These are phyloP conservation scores for Botrytis fragariae DNA, from an alignment of 2,329 filamentous ascomycete species.

Conservation along the genomic window DNA sequence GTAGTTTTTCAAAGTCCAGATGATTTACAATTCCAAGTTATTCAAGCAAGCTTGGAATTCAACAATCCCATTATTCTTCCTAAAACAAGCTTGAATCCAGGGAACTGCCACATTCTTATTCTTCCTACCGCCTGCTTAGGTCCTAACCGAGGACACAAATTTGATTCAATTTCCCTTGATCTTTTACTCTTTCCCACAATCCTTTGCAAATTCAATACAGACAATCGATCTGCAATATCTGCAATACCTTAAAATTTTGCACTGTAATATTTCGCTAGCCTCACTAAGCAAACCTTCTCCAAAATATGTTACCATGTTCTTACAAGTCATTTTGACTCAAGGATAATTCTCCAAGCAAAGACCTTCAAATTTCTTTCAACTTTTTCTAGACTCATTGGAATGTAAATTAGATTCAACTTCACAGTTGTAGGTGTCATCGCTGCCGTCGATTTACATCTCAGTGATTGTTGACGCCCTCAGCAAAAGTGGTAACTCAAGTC, in stretches of 20 bases:
- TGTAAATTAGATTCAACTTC: no score
- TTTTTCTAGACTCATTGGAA: background rate
- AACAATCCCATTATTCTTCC: background rate
- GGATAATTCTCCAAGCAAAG: no score
- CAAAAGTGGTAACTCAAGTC: conserved; percentile 20
- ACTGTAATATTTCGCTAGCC: background rate
- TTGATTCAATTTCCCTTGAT: background rate
- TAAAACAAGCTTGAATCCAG: background rate
- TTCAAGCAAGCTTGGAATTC: background rate
- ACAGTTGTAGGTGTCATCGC: no score
- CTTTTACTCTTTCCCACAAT: background rate
- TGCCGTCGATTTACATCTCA: conserved; percentile 29
- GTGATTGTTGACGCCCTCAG: conserved; percentile 29
- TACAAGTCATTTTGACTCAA: background rate
- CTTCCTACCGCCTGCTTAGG: background rate
- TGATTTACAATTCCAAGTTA: background rate
- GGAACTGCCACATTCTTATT: background rate
- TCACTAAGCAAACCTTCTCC: background rate
- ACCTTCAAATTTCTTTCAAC: background rate
- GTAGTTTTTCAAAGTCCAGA: background rate
- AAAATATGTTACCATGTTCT: background rate
- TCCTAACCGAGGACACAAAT: background rate
- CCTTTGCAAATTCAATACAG: no score
- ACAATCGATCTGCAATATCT: background rate
- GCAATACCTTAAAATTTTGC: background rate